Evolutionary conservation across 148 eudicot genomes (phyloP).

Genomic region (Cornus controversa): DNA sequence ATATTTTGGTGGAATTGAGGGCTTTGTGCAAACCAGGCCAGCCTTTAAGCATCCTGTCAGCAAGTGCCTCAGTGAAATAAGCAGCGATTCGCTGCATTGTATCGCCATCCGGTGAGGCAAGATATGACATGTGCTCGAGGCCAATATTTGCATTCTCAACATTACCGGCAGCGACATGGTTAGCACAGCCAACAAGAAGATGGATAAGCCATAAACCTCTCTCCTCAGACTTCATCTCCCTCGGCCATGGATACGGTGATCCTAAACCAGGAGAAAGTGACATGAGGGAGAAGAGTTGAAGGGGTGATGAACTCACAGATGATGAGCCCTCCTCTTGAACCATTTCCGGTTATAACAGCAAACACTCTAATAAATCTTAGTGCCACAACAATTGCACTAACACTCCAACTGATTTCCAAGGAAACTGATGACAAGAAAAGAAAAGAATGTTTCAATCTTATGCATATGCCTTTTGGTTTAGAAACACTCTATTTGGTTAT

Average conservation of each 20-base stretch:
- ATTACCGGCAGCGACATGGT: conserved; percentile 51
- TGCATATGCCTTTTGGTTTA: background rate
- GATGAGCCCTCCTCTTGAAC: conserved; percentile 58
- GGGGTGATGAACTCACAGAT: conserved; percentile 52
- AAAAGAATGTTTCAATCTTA: background rate
- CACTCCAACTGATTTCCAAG: background rate
- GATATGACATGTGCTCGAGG: conserved; percentile 60
- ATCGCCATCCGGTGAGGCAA: conserved; percentile 65
- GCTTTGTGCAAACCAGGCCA: conserved; percentile 73
- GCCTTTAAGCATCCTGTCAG: conserved; percentile 56
- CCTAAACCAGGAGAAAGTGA: conserved; percentile 59
- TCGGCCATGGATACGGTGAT: conserved; percentile 56
- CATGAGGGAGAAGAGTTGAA: conserved; percentile 56
- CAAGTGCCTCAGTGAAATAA: conserved; percentile 70
- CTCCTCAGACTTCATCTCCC: conserved; percentile 64
- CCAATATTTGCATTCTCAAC: conserved; percentile 50
- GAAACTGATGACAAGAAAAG: background rate
- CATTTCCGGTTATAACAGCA: conserved; percentile 27
- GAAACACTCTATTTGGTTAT: background rate
- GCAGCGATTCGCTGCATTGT: conserved; percentile 81
- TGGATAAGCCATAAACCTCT: conserved; percentile 65
- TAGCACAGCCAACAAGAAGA: conserved; percentile 57
- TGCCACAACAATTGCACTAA: background rate
- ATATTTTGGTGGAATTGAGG: conserved; percentile 50
- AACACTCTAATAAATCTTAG: background rate